These are phyloP conservation scores for Stephania cephalantha DNA, from an alignment of 164 flowering plant species.

Conservation along the genomic window DNA sequence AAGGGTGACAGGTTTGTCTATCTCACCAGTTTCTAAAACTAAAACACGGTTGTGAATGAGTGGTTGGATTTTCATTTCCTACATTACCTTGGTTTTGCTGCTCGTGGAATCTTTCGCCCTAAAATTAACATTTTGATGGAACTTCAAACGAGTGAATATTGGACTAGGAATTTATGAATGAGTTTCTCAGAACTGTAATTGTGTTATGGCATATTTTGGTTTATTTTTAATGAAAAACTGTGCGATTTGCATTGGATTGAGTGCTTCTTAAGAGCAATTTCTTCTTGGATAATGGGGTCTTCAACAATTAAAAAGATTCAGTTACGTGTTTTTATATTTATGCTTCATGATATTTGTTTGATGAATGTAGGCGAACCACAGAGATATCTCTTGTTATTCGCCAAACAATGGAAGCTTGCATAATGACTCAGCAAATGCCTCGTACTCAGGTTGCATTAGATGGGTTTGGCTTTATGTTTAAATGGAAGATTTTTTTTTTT, in stretches of 20 bases:
- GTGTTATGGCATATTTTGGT: neutral
- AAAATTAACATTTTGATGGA: neutral
- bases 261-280: neutral
- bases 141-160: neutral
- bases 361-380: conserved; percentile 64
- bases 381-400: conserved; percentile 93
- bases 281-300: neutral
- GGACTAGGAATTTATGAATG: neutral
- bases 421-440: conserved; percentile 86
- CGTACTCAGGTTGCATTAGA: conserved; percentile 65
- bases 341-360: conserved; percentile 8
- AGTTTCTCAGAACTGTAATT: neutral
- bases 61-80: neutral
- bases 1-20: conserved; percentile 81
- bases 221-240: neutral
- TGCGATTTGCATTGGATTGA: neutral
- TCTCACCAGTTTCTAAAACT: neutral
- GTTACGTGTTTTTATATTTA: neutral
- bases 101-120: neutral
- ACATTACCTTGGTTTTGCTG: neutral
- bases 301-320: neutral
- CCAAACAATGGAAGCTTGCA: conserved; percentile 97
- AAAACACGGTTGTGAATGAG: neutral
- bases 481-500: neutral
- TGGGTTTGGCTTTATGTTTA: neutral